Evolutionary conservation across 164 flowering plant species (phyloP).

Genomic region (Taxillus chinensis): DNA sequence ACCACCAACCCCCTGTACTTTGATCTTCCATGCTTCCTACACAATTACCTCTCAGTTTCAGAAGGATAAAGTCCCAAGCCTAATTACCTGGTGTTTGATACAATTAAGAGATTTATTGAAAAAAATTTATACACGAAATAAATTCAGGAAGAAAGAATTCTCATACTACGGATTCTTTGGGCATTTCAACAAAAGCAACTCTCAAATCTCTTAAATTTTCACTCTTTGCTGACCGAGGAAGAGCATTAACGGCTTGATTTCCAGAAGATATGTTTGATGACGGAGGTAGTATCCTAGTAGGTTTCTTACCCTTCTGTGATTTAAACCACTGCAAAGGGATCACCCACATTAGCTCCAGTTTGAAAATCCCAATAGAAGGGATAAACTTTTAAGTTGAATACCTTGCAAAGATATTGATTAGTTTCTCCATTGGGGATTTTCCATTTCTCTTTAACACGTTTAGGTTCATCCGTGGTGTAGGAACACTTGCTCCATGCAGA

Average conservation of each 20-base stretch:
- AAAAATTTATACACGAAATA: conserved; percentile 1
- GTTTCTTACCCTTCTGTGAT: conserved; percentile 65
- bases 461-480: conserved; percentile 58
- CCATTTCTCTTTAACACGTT: conserved; percentile 73
- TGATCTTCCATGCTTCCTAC: conserved; percentile 64
- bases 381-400: conserved; percentile 14
- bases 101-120: background rate
- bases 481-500: conserved; percentile 95
- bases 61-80: background rate
- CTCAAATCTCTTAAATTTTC: conserved; percentile 55
- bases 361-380: background rate
- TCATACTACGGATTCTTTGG: conserved; percentile 47
- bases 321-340: conserved; percentile 68
- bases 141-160: background rate
- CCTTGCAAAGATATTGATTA: conserved; percentile 68
- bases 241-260: conserved; percentile 23
- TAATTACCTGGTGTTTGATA: background rate
- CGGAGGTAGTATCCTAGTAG: conserved; percentile 60
- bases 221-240: conserved; percentile 25
- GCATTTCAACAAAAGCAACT: conserved; percentile 49
- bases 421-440: conserved; percentile 65
- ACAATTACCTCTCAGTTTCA: conserved; percentile 3
- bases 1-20: conserved; percentile 70
- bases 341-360: conserved; percentile 6
- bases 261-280: conserved; percentile 26